Conservation (phyloP, 106 monocot genomes). For the Dendrobium officinale region DNA sequence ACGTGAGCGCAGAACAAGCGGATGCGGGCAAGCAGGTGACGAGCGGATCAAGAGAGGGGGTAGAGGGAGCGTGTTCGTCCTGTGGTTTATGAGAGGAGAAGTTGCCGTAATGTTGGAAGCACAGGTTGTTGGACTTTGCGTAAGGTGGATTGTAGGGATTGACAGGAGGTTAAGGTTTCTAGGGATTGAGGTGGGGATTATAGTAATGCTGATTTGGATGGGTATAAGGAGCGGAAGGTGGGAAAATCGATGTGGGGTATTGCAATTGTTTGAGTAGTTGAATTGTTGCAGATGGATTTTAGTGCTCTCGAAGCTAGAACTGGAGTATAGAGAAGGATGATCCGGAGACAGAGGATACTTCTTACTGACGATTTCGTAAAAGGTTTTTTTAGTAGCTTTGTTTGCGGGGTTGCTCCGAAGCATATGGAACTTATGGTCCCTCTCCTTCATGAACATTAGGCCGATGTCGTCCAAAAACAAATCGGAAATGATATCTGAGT, state of each 20-base stretch:
- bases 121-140: neutral
- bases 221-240: conserved; percentile 7
- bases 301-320: too few relatives aligned
- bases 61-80: neutral
- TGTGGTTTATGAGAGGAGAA: conserved; percentile 2
- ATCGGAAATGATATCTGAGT: too few relatives aligned
- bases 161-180: neutral
- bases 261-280: conserved; percentile 13
- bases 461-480: too few relatives aligned
- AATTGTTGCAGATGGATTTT: neutral
- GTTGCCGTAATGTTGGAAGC: conserved; percentile 9
- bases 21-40: neutral
- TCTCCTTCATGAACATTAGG: too few relatives aligned
- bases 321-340: too few relatives aligned
- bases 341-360: too few relatives aligned
- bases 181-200: conserved; percentile 5
- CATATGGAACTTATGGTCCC: too few relatives aligned
- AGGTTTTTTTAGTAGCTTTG: too few relatives aligned
- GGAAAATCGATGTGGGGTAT: conserved; percentile 9
- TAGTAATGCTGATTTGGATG: conserved; percentile 8
- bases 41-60: conserved; percentile 2
- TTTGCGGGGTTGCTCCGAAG: too few relatives aligned
- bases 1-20: neutral
- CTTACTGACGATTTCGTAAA: too few relatives aligned
- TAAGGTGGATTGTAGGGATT: conserved; percentile 8